Base-by-base conservation (phyloP, 441 rosid genomes). In the Metrosideros polymorpha region DNA sequence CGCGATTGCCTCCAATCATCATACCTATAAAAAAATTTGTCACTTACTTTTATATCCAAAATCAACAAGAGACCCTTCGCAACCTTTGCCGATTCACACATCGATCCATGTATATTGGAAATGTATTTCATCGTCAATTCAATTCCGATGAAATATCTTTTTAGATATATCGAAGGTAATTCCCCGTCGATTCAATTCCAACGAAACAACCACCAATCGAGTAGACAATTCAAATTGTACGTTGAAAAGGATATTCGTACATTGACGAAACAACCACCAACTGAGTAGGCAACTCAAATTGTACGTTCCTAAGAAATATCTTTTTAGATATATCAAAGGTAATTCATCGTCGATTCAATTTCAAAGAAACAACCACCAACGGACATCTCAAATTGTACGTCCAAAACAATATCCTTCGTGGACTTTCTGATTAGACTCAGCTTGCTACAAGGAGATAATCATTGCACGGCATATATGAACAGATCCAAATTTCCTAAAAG, bases 231-330 rank as follows among this genome's bases (percentile, higher is more conserved):
- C 45, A 32, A 35, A 66, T 66, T 0, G 45, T 18, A n/a, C n/a
- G n/a, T n/a, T n/a, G n/a, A n/a, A n/a, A n/a, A n/a, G n/a, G n/a
- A n/a, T n/a, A n/a, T n/a, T 5, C 6, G 15, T 49, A 17, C 51
- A 49, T n/a, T n/a, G 0, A 8, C 0, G 19, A 66, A 32, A 18
- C 45, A 35, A 66, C 45, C 7, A 5, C 14, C 22, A 29, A 19
- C 14, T 1, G 0, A 19, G 12, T 66, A 35, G 45, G 15, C 14
- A 66, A 66, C 77, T 66, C 45, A 32, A 35, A 66, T 66, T 0
- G 45, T 18, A n/a, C n/a, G n/a, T 55, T 10, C n/a, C 3, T 22
- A n/a, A 3, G 3, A 15, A 29, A 59, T 5, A 4, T 3, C 39
- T 15, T 50, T 50, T 50, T 50, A n/a, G n/a, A 3, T 59, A 59